Conservation (phyloP, 495 filamentous ascomycete genomes). For the Talaromyces liani region DNA sequence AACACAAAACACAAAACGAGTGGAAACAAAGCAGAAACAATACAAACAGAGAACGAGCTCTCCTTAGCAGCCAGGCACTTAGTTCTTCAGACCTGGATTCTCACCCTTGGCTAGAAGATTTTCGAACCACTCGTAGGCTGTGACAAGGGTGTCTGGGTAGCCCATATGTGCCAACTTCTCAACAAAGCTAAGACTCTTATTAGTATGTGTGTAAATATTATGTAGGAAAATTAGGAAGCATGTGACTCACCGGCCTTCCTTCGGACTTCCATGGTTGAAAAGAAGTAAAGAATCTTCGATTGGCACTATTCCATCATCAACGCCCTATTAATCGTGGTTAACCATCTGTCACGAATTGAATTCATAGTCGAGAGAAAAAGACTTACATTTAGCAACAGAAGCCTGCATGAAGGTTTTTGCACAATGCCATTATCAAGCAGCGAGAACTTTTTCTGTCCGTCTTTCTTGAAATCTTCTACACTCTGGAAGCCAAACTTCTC, state of each 20-base stretch:
- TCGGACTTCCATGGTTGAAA: constrained; percentile 63
- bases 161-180: constrained; percentile 56
- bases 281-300: constrained; percentile 67
- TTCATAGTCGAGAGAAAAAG: background rate
- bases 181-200: constrained; percentile 37
- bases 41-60: background rate
- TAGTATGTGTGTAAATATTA: background rate
- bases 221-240: background rate
- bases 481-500: constrained; percentile 63
- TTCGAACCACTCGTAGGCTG: constrained; percentile 5
- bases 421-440: constrained; percentile 64
- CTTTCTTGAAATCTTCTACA: constrained; percentile 50
- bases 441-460: constrained; percentile 63
- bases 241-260: constrained; percentile 50
- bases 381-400: constrained; percentile 63
- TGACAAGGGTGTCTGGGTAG: constrained; percentile 36
- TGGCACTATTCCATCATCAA: constrained; percentile 64
- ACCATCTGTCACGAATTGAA: background rate
- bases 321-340: constrained; percentile 41
- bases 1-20: background rate
- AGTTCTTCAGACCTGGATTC: background rate
- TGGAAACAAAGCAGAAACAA: background rate
- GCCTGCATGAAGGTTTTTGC: constrained; percentile 50
- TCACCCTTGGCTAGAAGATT: constrained; percentile 2
- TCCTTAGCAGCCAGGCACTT: background rate